Evolutionary conservation across 2,329 filamentous ascomycete species (phyloP), one percentile per base, ranked within the genome.

Genomic region (Sphaerulina musiva): DNA sequence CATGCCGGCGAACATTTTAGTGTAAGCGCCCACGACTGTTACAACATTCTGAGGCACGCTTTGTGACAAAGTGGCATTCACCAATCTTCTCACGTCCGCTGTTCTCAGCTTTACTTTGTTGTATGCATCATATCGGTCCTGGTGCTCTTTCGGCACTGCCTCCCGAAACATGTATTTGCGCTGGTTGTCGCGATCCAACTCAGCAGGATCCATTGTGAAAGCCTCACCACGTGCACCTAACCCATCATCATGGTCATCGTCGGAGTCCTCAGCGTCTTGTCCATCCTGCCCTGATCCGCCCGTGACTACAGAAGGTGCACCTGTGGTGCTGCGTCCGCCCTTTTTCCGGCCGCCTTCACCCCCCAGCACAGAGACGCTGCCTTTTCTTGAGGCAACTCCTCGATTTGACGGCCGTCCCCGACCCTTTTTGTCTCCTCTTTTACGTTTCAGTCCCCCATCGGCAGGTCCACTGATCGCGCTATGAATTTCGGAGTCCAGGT

Each of bases 61-160:
- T 68, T 91, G 87, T 0, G 85, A 89, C 7, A 90, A 84, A 1
- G 87, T 89, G 55, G 87, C 85, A 65, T 91, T 92, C 67, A 89
- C 84, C 57, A 91, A 80, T 79, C 84, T 79, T 66, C 86, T 80
- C 54, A 90, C 84, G 14, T 84, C 82, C 6, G 82, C 78, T 60
- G 85, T 83, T 20, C 81, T 80, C 40, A 91, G 72, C 63, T 85
- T 87, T 34, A 82, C 81, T 8, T 82, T 80, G 57, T 85, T 80
- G 80, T 83, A 90, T 20, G 81, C 77, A 67, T 86, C 85, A 66
- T 87, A 89, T 46, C 86, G 79, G 51, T 82, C 77, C 62, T 83
- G 82, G 68, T 90, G 86, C 20, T 81, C 77, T n/a, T 72, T 69
- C 46, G 84, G 80, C 70, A 90, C 83, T 10, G 57, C 58, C 32